These are phyloP conservation scores for Alternaria alternata DNA, from an alignment of 2,329 filamentous ascomycete species.

Conservation along the genomic window DNA sequence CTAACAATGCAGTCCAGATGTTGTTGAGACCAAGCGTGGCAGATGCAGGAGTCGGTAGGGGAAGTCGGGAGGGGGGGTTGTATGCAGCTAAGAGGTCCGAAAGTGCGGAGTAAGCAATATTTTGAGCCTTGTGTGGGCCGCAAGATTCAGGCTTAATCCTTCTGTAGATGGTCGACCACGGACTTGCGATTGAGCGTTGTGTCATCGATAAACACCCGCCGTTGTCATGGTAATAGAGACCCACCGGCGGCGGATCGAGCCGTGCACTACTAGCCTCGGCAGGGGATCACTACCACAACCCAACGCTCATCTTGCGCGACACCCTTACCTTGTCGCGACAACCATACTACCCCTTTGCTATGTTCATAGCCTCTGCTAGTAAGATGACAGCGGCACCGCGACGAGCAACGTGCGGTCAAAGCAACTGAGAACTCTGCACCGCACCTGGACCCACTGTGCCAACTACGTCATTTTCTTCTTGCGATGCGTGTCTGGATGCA, in stretches of 20 bases:
- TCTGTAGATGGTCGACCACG: constrained; percentile 13
- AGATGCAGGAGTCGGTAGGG: constrained; percentile 30
- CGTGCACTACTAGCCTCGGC: constrained; percentile 22
- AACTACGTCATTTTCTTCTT: constrained; percentile 10
- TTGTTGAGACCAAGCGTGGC: constrained; percentile 16
- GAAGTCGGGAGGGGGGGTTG: constrained; percentile 19
- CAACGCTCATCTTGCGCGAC: constrained; percentile 17
- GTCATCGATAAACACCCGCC: constrained; percentile 30
- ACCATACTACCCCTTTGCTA: constrained; percentile 2
- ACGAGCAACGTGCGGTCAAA: constrained; percentile 12
- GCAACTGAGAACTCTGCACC: constrained; percentile 2
- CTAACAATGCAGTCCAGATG: constrained; percentile 15
- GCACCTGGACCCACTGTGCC: neutral
- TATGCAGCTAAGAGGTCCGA: constrained; percentile 39
- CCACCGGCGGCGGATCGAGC: constrained; percentile 18
- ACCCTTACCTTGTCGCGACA: constrained; percentile 15
- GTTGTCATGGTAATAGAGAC: constrained; percentile 25
- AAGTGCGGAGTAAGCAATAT: constrained; percentile 39
- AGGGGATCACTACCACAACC: constrained; percentile 3
- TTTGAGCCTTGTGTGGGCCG: constrained; percentile 38
- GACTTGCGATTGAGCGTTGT: constrained; percentile 12
- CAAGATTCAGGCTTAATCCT: constrained; percentile 23
- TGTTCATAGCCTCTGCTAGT: neutral
- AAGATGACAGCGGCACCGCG: constrained; percentile 3
- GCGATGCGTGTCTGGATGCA: neutral